Evolutionary conservation across 306 rosid species (phyloP), one percentile per base, ranked within the genome.

Genomic region (Cicer pinnatifidum): DNA sequence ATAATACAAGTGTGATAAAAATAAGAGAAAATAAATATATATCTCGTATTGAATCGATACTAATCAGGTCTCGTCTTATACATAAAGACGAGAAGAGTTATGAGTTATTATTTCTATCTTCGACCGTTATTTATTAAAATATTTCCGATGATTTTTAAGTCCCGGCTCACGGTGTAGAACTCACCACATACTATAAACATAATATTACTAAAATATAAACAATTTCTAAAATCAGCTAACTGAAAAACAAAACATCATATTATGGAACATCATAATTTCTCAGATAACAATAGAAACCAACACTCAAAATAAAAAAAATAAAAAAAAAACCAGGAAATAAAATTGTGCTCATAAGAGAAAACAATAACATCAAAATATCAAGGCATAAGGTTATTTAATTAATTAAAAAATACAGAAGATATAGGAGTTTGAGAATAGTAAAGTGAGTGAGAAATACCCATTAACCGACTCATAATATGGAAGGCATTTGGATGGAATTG

Each of bases 391-490:
- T 56, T 13, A 0, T 48, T 48, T 11, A 5, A 1, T 48, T 3
- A 4, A 48, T 48, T 2, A 19, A 19, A n/a, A 3, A 46, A 9
- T 66, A 15, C 20, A 15, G 19, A 68, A 67, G 65, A 9, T 41
- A 41, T 41, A 28, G 35, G 48, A 44, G 12, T 44, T 44, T 8
- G 51, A 19, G 45, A 46, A 71, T 47, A 20, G 41, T 39, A 20
- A 41, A 45, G 72, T 66, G 41, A 50, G 67, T 40, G 46, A 39
- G 45, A 41, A 66, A 64, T 69, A 80, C 82, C 75, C 20, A 38
- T 40, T 47, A 75, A 67, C 48, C 15, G 72, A 57, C 8, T 41
- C 70, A 69, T 33, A 8, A 62, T 5, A 77, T 15, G 11, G 59
- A 73, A 67, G 11, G 72, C 9, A 16, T n/a, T 41, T 13, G 73